Percentiles rank a stretch among this genome's conserved stretches.
Evolutionary conservation across 768 basidiomycete species (phyloP).

Genomic region (Boletus subparvulus): DNA sequence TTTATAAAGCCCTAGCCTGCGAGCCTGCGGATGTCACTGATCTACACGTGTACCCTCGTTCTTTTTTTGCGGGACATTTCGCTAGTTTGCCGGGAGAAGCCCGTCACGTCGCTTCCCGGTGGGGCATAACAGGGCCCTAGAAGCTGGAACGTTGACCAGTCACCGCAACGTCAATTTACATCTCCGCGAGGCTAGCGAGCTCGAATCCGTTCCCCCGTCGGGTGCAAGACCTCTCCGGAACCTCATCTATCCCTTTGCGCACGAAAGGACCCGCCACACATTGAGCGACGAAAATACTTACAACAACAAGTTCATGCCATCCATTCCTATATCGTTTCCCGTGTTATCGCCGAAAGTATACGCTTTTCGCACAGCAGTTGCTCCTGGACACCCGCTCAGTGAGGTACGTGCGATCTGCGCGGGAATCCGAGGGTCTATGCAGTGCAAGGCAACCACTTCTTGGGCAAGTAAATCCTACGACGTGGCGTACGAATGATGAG

Average conservation of each 20-base stretch:
- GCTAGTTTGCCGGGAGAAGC: not conserved
- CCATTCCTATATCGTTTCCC: not conserved
- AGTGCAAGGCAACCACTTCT: too few relatives aligned
- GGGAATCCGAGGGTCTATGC: not conserved
- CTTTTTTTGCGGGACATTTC: not conserved
- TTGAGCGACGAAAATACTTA: too few relatives aligned
- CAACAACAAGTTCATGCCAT: too few relatives aligned
- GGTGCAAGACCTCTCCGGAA: too few relatives aligned
- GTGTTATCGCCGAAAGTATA: not conserved
- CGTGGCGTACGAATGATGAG: too few relatives aligned
- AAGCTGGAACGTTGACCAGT: not conserved
- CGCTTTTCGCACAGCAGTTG: not conserved
- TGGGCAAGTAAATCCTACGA: too few relatives aligned
- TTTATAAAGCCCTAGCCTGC: not conserved
- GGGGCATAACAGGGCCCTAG: not conserved
- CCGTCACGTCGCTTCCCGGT: not conserved
- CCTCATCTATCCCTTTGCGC: too few relatives aligned
- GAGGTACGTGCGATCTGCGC: not conserved
- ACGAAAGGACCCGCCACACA: too few relatives aligned
- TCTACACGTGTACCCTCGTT: not conserved
- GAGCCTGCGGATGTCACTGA: too few relatives aligned
- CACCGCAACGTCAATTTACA: not conserved
- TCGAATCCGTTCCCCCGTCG: too few relatives aligned
- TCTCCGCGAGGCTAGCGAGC: not conserved
- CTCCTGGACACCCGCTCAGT: too few relatives aligned